Base-by-base conservation (phyloP, 2,329 filamentous ascomycete genomes). In the Sporothrix sp. region DNA sequence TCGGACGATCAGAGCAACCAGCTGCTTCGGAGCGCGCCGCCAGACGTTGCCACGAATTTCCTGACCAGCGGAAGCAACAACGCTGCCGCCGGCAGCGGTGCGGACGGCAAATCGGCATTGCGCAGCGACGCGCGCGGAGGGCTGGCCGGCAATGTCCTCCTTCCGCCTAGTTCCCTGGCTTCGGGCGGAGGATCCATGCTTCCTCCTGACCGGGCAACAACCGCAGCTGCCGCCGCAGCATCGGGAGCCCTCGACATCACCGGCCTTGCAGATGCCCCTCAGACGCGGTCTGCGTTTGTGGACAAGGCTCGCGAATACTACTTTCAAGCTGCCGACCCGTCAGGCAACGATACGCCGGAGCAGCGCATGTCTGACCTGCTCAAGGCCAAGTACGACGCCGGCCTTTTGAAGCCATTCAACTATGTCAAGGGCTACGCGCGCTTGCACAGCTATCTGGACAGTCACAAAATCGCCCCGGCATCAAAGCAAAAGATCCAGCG, bases 381-480 rank as follows among this genome's bases (percentile, higher is more conserved):
- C 51, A 87, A 85, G 65, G 93, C 93, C 56, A 98, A 98, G 67
- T 94, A 95, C 67, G 90, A 97, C 58, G 93, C 93, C 1, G 93
- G 93, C 2, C 75, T 98, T 61, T 73, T 98, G 52, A 93, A 90
- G 63, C 93, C 93, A 1, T 98, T 98, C 75, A 97, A 97, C 70
- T 98, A 98, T 66, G 87, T 97, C 59, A 95, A 94, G 62, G 93
- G 93, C 11, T 98, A 98, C 66, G 85, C 88, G 10, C 80, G 89
- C 28, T 72, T 98, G 43, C 87, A 89, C 56, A 82, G 84, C 56
- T 98, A 96, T 65, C 90, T 98, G 75, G 89, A 96, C 61, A 81
- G 82, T 53, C 84, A 97, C 63, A 56, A 55, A 50, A 84, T 97
- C 64, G 82, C 87, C 48, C 79, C 85, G 21, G 73, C 79, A 14